Evolutionary conservation across 2,329 filamentous ascomycete genomes (phyloP).

Genomic region (Aspergillus viridinutans): DNA sequence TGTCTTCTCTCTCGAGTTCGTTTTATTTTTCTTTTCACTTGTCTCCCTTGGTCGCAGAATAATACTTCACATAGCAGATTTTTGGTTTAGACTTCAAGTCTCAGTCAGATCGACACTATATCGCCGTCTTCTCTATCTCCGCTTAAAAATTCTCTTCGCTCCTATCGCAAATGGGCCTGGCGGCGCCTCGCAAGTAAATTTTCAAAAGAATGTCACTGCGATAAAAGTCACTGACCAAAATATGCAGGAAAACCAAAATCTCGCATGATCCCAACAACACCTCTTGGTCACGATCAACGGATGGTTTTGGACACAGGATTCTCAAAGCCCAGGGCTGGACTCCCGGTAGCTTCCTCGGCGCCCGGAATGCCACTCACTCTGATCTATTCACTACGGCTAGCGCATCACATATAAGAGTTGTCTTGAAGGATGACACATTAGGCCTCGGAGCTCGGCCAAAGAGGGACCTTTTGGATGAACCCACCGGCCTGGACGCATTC

Average conservation of each 20-base stretch:
- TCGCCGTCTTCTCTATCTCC: background rate
- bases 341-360: constrained; percentile 77
- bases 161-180: constrained; percentile 58
- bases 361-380: constrained; percentile 68
- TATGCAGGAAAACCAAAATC: constrained; percentile 62
- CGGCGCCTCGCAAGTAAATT: constrained; percentile 61
- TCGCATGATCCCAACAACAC: constrained; percentile 94
- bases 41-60: background rate
- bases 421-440: constrained; percentile 84
- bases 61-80: background rate
- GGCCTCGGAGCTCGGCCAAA: constrained; percentile 80
- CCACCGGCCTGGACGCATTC: constrained; percentile 82
- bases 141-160: background rate
- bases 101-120: background rate
- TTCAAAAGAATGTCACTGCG: constrained; percentile 3
- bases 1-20: background rate
- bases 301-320: constrained; percentile 83
- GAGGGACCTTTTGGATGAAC: constrained; percentile 60
- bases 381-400: constrained; percentile 75
- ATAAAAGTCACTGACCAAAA: constrained; percentile 1
- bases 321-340: constrained; percentile 86
- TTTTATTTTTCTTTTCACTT: background rate
- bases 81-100: background rate
- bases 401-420: constrained; percentile 77
- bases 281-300: constrained; percentile 78